phyloP scores from a whole-genome alignment of 2,329 filamentous ascomycete species.

The Trichophyton mentagrophytes region DNA sequence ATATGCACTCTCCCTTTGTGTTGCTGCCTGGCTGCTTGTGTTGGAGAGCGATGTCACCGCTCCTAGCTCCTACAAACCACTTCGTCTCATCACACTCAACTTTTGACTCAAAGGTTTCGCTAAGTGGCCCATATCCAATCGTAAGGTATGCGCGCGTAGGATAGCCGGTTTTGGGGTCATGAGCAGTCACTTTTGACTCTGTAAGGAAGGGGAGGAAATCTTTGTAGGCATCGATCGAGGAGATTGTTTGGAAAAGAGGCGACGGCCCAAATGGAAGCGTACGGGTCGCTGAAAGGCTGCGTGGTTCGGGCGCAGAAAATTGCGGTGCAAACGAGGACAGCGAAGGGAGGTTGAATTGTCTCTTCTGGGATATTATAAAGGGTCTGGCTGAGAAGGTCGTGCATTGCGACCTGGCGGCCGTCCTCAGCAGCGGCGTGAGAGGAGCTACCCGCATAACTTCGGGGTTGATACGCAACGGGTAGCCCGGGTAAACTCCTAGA shows the following conservation, averaged over 20 bases:
- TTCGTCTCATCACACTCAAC: slow-evolving; percentile 61
- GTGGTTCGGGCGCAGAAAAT: slow-evolving; percentile 34
- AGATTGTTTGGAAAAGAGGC: slow-evolving; percentile 70
- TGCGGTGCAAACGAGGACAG: slow-evolving; percentile 12
- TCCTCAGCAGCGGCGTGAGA: slow-evolving; percentile 2
- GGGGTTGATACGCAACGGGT: not conserved
- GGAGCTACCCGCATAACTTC: not conserved
- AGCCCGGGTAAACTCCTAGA: not conserved
- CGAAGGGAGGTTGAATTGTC: slow-evolving; percentile 11
- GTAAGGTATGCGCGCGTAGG: slow-evolving; percentile 67
- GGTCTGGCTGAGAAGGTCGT: slow-evolving; percentile 3
- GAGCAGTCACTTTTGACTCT: slow-evolving; percentile 61
- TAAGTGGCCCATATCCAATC: slow-evolving; percentile 72
- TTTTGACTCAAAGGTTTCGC: slow-evolving; percentile 69
- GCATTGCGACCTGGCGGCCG: not conserved
- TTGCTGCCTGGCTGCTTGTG: slow-evolving; percentile 23
- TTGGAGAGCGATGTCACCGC: slow-evolving; percentile 27
- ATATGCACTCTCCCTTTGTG: slow-evolving; percentile 38
- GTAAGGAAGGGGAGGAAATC: slow-evolving; percentile 87
- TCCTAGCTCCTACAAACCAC: slow-evolving; percentile 58
- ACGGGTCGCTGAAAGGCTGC: slow-evolving; percentile 59
- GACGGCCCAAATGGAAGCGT: slow-evolving; percentile 60
- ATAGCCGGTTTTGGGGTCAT: slow-evolving; percentile 41
- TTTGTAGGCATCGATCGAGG: slow-evolving; percentile 74
- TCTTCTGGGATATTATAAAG: slow-evolving; percentile 5